Conservation (phyloP, 208 protist species). For the Acanthamoeba healyi region DNA sequence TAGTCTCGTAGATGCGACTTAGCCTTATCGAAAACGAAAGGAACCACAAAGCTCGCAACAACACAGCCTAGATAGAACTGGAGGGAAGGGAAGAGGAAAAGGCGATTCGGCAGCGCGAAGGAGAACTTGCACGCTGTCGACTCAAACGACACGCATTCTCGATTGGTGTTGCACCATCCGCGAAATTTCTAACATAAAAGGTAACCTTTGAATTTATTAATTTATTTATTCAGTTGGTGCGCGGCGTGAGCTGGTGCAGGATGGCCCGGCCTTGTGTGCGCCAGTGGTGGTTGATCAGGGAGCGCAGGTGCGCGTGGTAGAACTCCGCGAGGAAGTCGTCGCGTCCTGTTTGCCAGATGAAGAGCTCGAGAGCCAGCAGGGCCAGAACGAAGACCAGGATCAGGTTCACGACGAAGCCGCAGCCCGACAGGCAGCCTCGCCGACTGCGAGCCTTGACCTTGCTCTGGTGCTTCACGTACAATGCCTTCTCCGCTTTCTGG, state of each 20-base stretch:
- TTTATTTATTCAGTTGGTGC: background rate
- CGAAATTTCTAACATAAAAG: background rate
- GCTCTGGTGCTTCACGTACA: background rate
- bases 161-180: background rate
- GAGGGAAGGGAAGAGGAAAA: constrained; percentile 14
- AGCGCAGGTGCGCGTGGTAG: constrained; percentile 31
- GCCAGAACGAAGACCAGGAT: background rate
- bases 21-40: constrained; percentile 31
- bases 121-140: background rate
- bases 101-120: background rate
- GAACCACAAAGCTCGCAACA: constrained; percentile 60
- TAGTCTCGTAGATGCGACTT: constrained; percentile 53
- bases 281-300: background rate
- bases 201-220: background rate
- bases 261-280: background rate
- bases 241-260: background rate
- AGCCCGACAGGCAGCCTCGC: background rate
- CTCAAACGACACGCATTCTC: background rate
- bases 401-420: background rate
- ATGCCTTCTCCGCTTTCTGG: background rate
- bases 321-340: constrained; percentile 35
- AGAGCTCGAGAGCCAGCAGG: background rate
- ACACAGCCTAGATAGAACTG: background rate
- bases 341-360: background rate
- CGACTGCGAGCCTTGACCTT: background rate